Evolutionary conservation across 73 alveolate species (phyloP).

Genomic region (Symbiodinium natans): DNA sequence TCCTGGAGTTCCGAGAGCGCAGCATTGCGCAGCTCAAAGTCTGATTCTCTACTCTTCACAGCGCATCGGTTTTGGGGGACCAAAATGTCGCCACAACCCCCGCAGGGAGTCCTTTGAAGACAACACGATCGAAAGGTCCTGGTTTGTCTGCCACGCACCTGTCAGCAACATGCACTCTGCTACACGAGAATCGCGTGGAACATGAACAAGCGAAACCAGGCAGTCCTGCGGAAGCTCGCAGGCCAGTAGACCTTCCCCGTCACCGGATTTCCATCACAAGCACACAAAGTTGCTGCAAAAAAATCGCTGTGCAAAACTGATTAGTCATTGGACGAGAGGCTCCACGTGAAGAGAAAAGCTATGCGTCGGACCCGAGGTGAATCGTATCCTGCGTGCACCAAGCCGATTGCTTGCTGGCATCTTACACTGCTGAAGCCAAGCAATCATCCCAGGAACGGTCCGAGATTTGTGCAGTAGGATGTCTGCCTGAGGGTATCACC

Average conservation of each 20-base stretch:
- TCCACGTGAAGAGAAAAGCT: slow-evolving; percentile 20
- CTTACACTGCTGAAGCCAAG: not conserved
- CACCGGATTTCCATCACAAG: no score
- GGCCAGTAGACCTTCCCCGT: no score
- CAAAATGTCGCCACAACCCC: not conserved
- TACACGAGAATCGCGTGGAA: no score
- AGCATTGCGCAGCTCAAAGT: no score
- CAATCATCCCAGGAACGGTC: not conserved
- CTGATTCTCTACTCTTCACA: no score
- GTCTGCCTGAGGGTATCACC: slow-evolving; percentile 56
- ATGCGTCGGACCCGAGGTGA: slow-evolving; percentile 66
- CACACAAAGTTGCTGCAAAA: no score
- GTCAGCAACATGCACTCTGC: not conserved
- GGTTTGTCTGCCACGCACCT: not conserved
- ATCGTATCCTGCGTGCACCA: slow-evolving; percentile 25
- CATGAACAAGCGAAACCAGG: no score
- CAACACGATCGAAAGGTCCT: not conserved
- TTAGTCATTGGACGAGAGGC: not conserved
- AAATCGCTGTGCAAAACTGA: not conserved
- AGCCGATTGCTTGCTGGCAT: not conserved
- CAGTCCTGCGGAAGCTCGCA: no score
- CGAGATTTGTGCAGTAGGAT: slow-evolving; percentile 43
- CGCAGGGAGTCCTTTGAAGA: not conserved
- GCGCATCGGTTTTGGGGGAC: not conserved
- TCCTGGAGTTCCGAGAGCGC: not conserved